These are phyloP conservation scores for Biscogniauxia mediterranea DNA, from an alignment of 2,329 filamentous ascomycete genomes.

Conservation along the genomic window DNA sequence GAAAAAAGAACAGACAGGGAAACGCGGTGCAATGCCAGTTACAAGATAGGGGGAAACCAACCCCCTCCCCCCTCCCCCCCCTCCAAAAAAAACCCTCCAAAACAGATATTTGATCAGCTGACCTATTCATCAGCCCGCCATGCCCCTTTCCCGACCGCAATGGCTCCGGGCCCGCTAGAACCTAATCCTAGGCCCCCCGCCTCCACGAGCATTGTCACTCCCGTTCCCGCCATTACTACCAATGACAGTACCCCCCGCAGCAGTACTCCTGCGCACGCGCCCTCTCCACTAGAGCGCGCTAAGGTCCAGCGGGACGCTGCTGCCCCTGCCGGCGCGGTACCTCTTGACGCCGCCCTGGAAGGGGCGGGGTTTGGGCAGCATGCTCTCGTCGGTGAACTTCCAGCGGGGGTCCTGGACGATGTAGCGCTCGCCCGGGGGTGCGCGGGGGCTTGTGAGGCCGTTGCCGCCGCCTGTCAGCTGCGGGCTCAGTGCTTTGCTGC, in stretches of 20 bases:
- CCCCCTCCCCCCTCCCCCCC: too few species aligned
- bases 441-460: conserved; percentile 31
- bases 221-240: not conserved
- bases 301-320: conserved; percentile 89
- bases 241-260: too few species aligned
- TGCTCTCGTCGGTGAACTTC: conserved; percentile 79
- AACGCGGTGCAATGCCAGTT: not conserved
- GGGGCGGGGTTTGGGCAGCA: conserved; percentile 80
- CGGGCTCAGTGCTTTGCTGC: conserved; percentile 46
- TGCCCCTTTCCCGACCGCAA: not conserved
- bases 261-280: not conserved
- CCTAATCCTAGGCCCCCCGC: not conserved
- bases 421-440: conserved; percentile 38
- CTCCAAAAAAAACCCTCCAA: too few species aligned
- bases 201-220: not conserved
- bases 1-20: not conserved
- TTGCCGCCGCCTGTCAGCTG: conserved; percentile 33
- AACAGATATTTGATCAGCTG: not conserved
- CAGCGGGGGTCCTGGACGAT: conserved; percentile 77
- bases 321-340: conserved; percentile 88
- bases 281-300: conserved; percentile 46
- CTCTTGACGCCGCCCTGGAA: conserved; percentile 72
- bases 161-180: not conserved
- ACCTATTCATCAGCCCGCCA: not conserved
- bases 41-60: not conserved